Percentiles rank a stretch among this genome's conserved stretches.
phyloP scores from a whole-genome alignment of 768 basidiomycete species.

The Sarcomyxa edulis region DNA sequence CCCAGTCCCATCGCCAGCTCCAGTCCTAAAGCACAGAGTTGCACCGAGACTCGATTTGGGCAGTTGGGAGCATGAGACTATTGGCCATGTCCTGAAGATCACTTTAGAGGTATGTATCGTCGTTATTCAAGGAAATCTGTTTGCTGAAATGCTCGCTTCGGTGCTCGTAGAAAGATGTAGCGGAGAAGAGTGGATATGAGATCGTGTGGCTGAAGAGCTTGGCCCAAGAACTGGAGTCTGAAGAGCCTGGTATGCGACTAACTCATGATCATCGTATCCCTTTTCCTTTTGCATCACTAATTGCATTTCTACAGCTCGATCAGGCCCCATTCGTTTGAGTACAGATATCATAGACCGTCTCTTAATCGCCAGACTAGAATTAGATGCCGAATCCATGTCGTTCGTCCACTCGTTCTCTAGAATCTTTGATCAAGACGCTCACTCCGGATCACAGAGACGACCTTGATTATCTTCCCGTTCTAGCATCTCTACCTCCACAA shows the following conservation, averaged over 20 bases:
- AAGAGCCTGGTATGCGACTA: slow-evolving; percentile 40
- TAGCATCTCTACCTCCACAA: slow-evolving; percentile 70
- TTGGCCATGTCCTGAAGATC: slow-evolving; percentile 66
- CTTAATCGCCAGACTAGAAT: slow-evolving; percentile 78
- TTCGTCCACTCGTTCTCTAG: slow-evolving; percentile 2
- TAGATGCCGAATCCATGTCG: slow-evolving; percentile 71
- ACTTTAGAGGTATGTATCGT: slow-evolving; percentile 65
- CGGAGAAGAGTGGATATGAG: slow-evolving; percentile 58
- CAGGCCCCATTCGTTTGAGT: slow-evolving; percentile 39
- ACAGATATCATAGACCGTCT: slow-evolving; percentile 69
- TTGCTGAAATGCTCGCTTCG: slow-evolving; percentile 6
- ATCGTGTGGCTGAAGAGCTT: slow-evolving; percentile 82
- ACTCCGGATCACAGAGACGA: slow-evolving; percentile 59
- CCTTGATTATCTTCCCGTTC: slow-evolving; percentile 64
- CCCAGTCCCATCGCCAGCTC: slow-evolving; percentile 22
- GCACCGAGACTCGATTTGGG: slow-evolving; percentile 49
- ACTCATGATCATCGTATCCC: not conserved
- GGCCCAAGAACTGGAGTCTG: slow-evolving; percentile 59
- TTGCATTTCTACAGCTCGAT: slow-evolving; percentile 5
- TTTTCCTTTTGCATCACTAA: not conserved
- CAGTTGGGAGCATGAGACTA: slow-evolving; percentile 70
- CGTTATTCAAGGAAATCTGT: slow-evolving; percentile 3
- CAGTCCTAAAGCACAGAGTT: slow-evolving; percentile 30
- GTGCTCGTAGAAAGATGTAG: slow-evolving; percentile 43
- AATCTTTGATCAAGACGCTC: slow-evolving; percentile 8